Conservation (phyloP, 2,329 filamentous ascomycete genomes). For the Pseudogymnoascus sp. region DNA sequence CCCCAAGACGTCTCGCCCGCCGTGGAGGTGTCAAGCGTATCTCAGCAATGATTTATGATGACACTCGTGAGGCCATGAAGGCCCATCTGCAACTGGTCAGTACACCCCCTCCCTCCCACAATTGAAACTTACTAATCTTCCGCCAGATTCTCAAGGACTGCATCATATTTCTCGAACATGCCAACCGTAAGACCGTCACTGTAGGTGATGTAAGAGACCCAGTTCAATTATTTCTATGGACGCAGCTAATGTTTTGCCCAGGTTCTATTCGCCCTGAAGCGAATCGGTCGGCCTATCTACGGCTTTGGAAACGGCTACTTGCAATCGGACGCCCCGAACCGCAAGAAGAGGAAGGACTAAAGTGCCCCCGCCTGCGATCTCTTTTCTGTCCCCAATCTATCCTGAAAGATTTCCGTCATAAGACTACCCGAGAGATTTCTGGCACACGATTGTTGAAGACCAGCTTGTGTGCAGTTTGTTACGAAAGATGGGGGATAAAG, state of each 20-base stretch:
- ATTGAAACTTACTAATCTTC: neutral
- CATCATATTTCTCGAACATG: slow-evolving; percentile 47
- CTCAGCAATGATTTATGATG: slow-evolving; percentile 57
- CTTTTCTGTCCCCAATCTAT: too few relatives aligned
- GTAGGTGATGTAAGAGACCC: slow-evolving; percentile 50
- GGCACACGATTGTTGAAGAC: too few relatives aligned
- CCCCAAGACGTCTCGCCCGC: slow-evolving; percentile 58
- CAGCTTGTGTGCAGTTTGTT: too few relatives aligned
- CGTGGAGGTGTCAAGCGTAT: slow-evolving; percentile 74
- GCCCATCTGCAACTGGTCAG: slow-evolving; percentile 43
- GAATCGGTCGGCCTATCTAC: slow-evolving; percentile 49
- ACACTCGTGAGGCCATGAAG: slow-evolving; percentile 48
- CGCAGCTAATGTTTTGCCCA: slow-evolving; percentile 27
- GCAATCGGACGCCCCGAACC: neutral
- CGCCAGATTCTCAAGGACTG: slow-evolving; percentile 32
- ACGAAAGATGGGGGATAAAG: too few relatives aligned
- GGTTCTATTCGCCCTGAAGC: slow-evolving; percentile 48
- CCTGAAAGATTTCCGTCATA: too few relatives aligned
- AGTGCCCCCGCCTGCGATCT: neutral
- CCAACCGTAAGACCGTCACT: slow-evolving; percentile 55
- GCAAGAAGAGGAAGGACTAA: neutral
- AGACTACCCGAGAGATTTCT: too few relatives aligned
- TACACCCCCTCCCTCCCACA: neutral
- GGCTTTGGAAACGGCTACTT: slow-evolving; percentile 45
- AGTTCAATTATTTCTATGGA: neutral